Conservation (phyloP, 225 moss, liverwort and hornwort species). For the Physcomitrium patens region DNA sequence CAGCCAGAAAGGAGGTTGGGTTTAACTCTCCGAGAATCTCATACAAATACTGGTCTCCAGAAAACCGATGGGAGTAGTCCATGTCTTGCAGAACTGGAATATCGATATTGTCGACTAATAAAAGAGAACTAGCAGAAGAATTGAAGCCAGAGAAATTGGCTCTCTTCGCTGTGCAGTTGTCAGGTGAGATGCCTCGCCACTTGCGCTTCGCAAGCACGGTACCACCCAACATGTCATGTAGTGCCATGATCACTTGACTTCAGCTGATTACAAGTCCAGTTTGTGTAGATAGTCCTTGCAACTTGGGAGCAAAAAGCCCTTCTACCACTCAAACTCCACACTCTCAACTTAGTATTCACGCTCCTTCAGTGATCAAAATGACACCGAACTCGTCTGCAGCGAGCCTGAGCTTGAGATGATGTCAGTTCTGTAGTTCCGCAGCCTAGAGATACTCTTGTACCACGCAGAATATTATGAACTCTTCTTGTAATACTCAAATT, state of each 20-base stretch:
- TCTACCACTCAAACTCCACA: neutral
- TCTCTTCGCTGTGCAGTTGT: conserved; percentile 18
- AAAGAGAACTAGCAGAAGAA: conserved; percentile 34
- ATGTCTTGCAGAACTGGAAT: neutral
- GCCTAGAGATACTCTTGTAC: neutral
- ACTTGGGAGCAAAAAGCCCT: too few relatives aligned
- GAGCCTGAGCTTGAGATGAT: too few relatives aligned
- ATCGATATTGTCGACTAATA: conserved; percentile 33
- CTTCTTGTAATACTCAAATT: neutral
- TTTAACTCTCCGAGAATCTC: conserved; percentile 34
- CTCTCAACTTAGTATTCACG: neutral
- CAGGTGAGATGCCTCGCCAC: conserved; percentile 44
- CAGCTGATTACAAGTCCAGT: neutral
- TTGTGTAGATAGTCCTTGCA: too few relatives aligned
- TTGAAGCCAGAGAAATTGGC: conserved; percentile 23
- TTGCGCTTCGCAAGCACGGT: conserved; percentile 33
- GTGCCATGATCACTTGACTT: conserved; percentile 34
- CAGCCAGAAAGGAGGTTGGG: conserved; percentile 40
- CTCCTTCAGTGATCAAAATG: neutral
- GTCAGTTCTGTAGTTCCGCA: too few relatives aligned
- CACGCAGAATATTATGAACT: neutral
- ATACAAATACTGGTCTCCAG: conserved; percentile 38
- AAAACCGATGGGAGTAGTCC: neutral
- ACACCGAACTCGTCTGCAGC: neutral
- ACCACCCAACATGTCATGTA: conserved; percentile 45